Conservation (phyloP, 169 alveolate species). For the Eimeria praecox region DNA sequence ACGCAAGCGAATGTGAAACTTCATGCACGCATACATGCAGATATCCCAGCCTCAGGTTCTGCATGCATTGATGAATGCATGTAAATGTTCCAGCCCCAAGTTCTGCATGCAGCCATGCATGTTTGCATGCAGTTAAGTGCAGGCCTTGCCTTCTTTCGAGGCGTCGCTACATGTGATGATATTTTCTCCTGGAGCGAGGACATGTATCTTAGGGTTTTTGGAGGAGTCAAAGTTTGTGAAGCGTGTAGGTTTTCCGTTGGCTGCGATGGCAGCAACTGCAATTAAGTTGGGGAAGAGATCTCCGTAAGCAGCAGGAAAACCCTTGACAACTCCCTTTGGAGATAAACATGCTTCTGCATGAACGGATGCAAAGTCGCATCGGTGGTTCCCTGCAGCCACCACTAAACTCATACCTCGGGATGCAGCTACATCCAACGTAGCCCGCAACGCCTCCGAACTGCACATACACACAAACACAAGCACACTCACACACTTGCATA, state of each 20-base stretch:
- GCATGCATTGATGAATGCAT: too few relatives aligned
- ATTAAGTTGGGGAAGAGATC: constrained; percentile 42
- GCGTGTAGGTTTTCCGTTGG: constrained; percentile 11
- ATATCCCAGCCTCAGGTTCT: too few relatives aligned
- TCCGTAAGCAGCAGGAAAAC: constrained; percentile 74
- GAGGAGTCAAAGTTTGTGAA: constrained; percentile 75
- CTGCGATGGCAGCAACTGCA: constrained; percentile 52
- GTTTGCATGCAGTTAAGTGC: too few relatives aligned
- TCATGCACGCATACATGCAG: not conserved
- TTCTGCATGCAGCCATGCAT: too few relatives aligned
- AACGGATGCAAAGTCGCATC: constrained; percentile 36
- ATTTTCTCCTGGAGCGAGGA: constrained; percentile 50
- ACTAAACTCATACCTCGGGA: constrained; percentile 35
- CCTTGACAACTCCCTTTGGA: constrained; percentile 28
- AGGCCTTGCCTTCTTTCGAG: not conserved
- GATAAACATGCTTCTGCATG: not conserved
- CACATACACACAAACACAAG: not conserved
- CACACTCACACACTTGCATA: not conserved
- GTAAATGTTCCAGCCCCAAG: too few relatives aligned
- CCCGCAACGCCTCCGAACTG: constrained; percentile 52
- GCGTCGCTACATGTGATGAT: constrained; percentile 60
- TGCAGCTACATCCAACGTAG: constrained; percentile 25
- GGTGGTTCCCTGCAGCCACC: constrained; percentile 78
- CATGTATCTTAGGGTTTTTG: constrained; percentile 31
- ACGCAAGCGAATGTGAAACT: not conserved